Conservation (phyloP, 441 rosid genomes). For the Mallotus japonicus region DNA sequence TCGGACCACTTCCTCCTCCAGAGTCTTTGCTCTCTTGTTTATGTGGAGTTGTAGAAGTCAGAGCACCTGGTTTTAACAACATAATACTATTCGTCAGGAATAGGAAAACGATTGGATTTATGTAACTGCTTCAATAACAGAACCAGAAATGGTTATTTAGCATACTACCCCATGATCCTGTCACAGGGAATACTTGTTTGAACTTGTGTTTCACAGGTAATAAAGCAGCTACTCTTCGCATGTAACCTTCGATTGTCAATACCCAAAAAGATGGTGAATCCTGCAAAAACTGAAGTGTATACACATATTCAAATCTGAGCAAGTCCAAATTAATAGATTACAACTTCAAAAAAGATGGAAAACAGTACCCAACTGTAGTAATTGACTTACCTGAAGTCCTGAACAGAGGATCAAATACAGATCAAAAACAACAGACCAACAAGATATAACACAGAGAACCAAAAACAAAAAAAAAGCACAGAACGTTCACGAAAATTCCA, state of each 20-base stretch:
- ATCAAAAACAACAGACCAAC: neutral
- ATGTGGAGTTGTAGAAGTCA: slow-evolving; percentile 43
- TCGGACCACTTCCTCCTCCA: slow-evolving; percentile 18
- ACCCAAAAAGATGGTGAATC: too few relatives aligned
- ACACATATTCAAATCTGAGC: too few relatives aligned
- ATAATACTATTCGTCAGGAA: neutral
- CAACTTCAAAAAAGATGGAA: too few relatives aligned
- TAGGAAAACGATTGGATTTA: too few relatives aligned
- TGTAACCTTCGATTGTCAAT: neutral
- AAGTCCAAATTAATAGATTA: too few relatives aligned
- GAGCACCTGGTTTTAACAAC: slow-evolving; percentile 30
- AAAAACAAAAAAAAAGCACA: too few relatives aligned
- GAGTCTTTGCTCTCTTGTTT: slow-evolving; percentile 26
- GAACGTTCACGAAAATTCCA: slow-evolving; percentile 1
- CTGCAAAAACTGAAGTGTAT: too few relatives aligned
- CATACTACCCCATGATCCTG: slow-evolving; percentile 38
- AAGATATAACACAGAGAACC: too few relatives aligned
- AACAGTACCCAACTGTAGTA: too few relatives aligned
- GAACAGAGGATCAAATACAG: neutral
- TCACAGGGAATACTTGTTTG: slow-evolving; percentile 27
- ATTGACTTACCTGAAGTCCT: neutral
- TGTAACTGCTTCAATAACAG: too few relatives aligned
- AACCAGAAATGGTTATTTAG: too few relatives aligned
- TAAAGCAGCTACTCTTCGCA: slow-evolving; percentile 28
- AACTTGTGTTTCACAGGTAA: slow-evolving; percentile 30